Evolutionary conservation across 768 basidiomycete species (phyloP), one percentile per base, ranked within the genome.

Genomic region (Holtermanniella nyarrowii): DNA sequence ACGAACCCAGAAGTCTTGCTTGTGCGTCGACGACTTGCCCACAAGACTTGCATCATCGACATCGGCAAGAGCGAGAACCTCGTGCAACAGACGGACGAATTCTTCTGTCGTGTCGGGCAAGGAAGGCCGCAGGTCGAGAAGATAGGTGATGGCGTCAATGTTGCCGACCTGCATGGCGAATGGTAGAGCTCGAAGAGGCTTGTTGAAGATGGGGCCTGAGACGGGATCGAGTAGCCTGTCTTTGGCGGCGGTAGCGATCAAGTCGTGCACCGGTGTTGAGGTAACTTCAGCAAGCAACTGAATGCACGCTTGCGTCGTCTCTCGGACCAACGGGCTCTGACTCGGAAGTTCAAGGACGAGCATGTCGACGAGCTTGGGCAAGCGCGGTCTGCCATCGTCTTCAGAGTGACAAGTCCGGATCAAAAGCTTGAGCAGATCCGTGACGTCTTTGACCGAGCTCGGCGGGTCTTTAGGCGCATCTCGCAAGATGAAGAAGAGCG

Each of bases 81-180:
- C 95, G 60, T 91, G 87, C 24, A 97, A 74, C 7, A 96, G 78
- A 14, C 93, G 83, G 45, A 89, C 76, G 44, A 96, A 80, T 69
- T 96, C 90, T 42, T 96, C 93, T 57, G 88, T 88, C 39, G 90
- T 76, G 59, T 95, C 90, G 1, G 89, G 82, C 22, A 97, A 78
- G 0, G 88, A 86, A 10, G 95, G 91, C 23, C 86, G 80, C 26
- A 96, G 75, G 52, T 81, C 85, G 55, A 99, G 81, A 67, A 88
- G 88, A 69, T 90, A 99, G 10, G 91, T 85, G 54, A 97, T 82
- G 16, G 89, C 89, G 62, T 97, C 95, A 53, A 97, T 89, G 79
- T 96, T 90, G 25, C 91, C 95, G 52, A 97, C 95, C 70, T 97
- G 95, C 62, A 88, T 88, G 14, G 84, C 78, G 68, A 96, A 91